These are phyloP conservation scores for Suillus tomentosus DNA, from an alignment of 768 basidiomycete species.

Conservation along the genomic window DNA sequence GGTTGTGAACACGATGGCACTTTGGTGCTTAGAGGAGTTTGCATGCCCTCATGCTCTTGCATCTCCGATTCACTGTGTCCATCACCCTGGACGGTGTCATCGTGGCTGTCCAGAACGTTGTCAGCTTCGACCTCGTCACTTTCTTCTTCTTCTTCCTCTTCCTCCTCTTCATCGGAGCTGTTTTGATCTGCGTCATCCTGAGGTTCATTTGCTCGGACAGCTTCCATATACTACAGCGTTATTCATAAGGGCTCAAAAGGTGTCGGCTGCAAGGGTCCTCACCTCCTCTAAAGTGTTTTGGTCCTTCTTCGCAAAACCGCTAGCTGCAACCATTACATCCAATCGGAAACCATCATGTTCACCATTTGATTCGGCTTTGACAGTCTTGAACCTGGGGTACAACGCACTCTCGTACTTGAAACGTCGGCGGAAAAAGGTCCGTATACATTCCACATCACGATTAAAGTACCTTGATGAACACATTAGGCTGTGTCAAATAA, in stretches of 20 bases:
- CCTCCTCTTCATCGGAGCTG: conserved; percentile 36
- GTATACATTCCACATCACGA: conserved; percentile 95
- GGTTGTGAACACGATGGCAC: conserved; percentile 10
- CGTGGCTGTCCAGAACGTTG: conserved; percentile 24
- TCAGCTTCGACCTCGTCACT: conserved; percentile 34
- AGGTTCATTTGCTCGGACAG: conserved; percentile 40
- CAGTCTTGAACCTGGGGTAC: conserved; percentile 79
- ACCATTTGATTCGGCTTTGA: conserved; percentile 29
- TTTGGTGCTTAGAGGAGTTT: conserved; percentile 12
- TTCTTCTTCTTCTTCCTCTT: conserved; percentile 41
- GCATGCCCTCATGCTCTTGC: neutral
- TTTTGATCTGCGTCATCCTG: conserved; percentile 31
- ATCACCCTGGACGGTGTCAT: conserved; percentile 27
- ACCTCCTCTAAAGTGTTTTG: conserved; percentile 86
- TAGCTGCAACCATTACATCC: conserved; percentile 92
- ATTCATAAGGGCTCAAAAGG: conserved; percentile 22
- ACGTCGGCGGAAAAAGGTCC: conserved; percentile 86
- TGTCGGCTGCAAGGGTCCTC: conserved; percentile 31
- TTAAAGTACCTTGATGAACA: conserved; percentile 87
- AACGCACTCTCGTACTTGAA: conserved; percentile 91
- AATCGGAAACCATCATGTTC: conserved; percentile 65
- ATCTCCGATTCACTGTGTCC: conserved; percentile 11
- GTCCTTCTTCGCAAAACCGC: conserved; percentile 87
- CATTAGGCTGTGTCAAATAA: conserved; percentile 18
- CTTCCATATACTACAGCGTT: conserved; percentile 65